A percentile compares a stretch with the other conserved stretches of the same genome.
These are phyloP conservation scores for Komagataella phaffii DNA, from an alignment of 805 yeast genomes.

Conservation along the genomic window DNA sequence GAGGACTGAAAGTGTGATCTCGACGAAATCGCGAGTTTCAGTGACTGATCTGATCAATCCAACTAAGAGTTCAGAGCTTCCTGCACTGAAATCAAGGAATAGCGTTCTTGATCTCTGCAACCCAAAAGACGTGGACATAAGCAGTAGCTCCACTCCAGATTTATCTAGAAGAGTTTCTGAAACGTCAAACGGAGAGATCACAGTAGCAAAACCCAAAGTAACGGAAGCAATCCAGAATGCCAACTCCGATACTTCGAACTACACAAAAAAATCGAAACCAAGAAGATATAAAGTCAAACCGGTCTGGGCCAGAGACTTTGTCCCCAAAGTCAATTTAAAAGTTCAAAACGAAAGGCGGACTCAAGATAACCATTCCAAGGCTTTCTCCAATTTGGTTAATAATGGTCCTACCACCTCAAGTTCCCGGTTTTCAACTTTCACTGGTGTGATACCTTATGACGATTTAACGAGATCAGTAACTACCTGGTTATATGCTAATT, in stretches of 20 bases:
- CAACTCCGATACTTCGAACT: not conserved
- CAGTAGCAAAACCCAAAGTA: not conserved
- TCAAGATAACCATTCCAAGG: constrained; percentile 1
- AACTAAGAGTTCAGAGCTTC: not conserved
- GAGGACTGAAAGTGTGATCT: not conserved
- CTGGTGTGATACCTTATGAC: constrained; percentile 68
- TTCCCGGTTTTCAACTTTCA: constrained; percentile 31
- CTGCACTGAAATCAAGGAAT: constrained; percentile 3
- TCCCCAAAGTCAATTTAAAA: constrained; percentile 22
- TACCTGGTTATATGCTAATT: constrained; percentile 81
- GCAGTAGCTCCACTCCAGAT: constrained; percentile 25
- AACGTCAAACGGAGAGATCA: constrained; percentile 10
- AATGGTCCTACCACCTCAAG: not conserved
- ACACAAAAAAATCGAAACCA: constrained; percentile 28
- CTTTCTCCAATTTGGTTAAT: not conserved
- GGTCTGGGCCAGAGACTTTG: constrained; percentile 74
- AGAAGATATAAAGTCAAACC: constrained; percentile 54
- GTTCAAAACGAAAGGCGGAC: constrained; percentile 4
- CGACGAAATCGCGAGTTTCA: not conserved
- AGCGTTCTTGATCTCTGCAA: constrained; percentile 26
- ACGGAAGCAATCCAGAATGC: not conserved
- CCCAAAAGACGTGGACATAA: constrained; percentile 28
- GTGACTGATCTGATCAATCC: not conserved
- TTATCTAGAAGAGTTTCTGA: constrained; percentile 16
- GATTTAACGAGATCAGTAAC: constrained; percentile 72